Evolutionary conservation across 2,329 filamentous ascomycete genomes (phyloP), one percentile per base, ranked within the genome.

Genomic region (Stemphylium vesicarium): DNA sequence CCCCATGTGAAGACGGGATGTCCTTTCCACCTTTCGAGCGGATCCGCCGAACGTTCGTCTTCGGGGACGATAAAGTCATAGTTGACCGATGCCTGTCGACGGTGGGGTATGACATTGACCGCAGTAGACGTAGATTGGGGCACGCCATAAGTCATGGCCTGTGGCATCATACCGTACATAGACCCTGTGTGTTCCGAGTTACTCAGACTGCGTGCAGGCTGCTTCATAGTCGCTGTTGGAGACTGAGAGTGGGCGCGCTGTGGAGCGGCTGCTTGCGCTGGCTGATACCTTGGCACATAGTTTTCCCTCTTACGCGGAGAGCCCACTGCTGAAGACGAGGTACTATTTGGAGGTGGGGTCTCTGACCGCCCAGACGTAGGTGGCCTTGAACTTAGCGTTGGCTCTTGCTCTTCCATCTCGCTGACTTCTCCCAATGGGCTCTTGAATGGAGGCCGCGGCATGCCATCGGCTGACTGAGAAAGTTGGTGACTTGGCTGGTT

Each of bases 11-110:
- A 88, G 11, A 96, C 84, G 0, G 96, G 95, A 11, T 86, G 84
- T 3, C 96, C 96, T 77, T 90, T 92, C 95, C 95, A 99, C 62
- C 95, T 84, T 72, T 96, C 84, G 6, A 99, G 79, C 2, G 88
- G 86, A 77, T 99, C 95, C 15, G 86, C 77, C 66, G 80, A 78
- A 33, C 80, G 80, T 41, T 84, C 84, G 55, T 82, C 85, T 42
- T 77, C 78, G 4, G 85, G 86, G 4, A 78, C 65, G 46, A 87
- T 82, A 56, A 84, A 87, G 16, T 82, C 78, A 13, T 85, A 74
- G 20, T 82, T 79, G 22, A 80, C 76, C 12, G 81, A 81, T 37
- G 79, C 75, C 40, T 79, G 77, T 29, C 68, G 63, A 37, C 67
- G 68, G 41, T 73, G 68, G 18, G 71, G 73, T 32, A 75, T 75